Percentiles rank a stretch among this genome's conserved stretches.
Conservation (phyloP, 164 flowering plant genomes). For the Cinnamomum micranthum region DNA sequence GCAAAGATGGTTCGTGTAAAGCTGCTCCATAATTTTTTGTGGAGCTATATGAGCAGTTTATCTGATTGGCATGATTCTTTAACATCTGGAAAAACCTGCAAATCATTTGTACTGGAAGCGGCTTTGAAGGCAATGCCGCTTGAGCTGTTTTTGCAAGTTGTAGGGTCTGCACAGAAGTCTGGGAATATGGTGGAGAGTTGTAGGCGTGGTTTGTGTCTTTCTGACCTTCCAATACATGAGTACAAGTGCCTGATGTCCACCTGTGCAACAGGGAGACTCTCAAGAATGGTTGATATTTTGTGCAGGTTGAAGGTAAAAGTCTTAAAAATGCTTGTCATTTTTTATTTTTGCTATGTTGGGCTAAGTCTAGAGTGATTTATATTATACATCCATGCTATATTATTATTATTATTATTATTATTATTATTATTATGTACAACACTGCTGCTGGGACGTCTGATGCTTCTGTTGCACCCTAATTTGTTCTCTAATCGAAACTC, state of each 20-base stretch:
- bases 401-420: too few relatives aligned
- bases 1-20: slow-evolving; percentile 91
- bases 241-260: slow-evolving; percentile 67
- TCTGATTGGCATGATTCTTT: slow-evolving; percentile 46
- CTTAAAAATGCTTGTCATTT: background rate
- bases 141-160: slow-evolving; percentile 84
- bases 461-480: background rate
- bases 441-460: background rate
- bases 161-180: slow-evolving; percentile 54
- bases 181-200: slow-evolving; percentile 69
- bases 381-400: too few relatives aligned
- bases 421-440: background rate
- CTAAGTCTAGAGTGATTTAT: too few relatives aligned
- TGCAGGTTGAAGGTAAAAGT: slow-evolving; percentile 63
- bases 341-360: too few relatives aligned
- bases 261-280: slow-evolving; percentile 66
- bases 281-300: slow-evolving; percentile 64
- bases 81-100: slow-evolving; percentile 36
- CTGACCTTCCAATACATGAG: slow-evolving; percentile 62
- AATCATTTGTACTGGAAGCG: slow-evolving; percentile 52
- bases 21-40: slow-evolving; percentile 75
- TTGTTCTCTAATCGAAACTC: background rate
- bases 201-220: slow-evolving; percentile 59
- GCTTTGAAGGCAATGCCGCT: slow-evolving; percentile 81
- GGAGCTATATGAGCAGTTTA: slow-evolving; percentile 51